Evolutionary conservation across 768 basidiomycete genomes (phyloP).

Genomic region (Lactarius vividus): DNA sequence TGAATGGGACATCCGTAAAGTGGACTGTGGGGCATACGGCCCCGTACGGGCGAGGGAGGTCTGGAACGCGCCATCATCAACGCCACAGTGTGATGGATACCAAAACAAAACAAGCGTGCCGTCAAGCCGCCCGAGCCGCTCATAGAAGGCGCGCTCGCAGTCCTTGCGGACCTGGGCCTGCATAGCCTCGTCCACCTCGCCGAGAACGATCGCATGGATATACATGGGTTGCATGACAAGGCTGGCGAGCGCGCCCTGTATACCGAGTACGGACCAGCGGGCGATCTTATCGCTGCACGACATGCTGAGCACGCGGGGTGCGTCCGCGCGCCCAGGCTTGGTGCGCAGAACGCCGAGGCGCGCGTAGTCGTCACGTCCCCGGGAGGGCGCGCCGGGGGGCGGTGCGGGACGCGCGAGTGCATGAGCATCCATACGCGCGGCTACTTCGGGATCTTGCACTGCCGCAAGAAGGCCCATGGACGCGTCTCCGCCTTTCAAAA

Average conservation of each 20-base stretch:
- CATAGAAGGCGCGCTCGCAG: constrained; percentile 66
- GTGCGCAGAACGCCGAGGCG: constrained; percentile 79
- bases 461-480: constrained; percentile 77
- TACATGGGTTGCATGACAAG: constrained; percentile 59
- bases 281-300: constrained; percentile 97
- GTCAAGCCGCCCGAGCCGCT: constrained; percentile 45
- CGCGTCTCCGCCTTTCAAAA: constrained; percentile 75
- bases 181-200: constrained; percentile 54
- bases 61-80: constrained; percentile 33
- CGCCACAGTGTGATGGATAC: neutral
- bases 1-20: constrained; percentile 61
- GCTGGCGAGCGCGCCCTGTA: constrained; percentile 79
- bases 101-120: constrained; percentile 36
- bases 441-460: constrained; percentile 71
- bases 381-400: constrained; percentile 43
- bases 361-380: constrained; percentile 81
- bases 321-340: constrained; percentile 91
- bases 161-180: constrained; percentile 49
- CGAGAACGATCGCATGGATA: constrained; percentile 62
- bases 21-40: constrained; percentile 49
- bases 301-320: constrained; percentile 78
- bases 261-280: constrained; percentile 76
- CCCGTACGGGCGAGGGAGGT: constrained; percentile 47
- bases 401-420: constrained; percentile 37
- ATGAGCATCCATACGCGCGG: constrained; percentile 60